Base-by-base conservation (phyloP, 2,329 filamentous ascomycete genomes). In the Podosphaera xanthii region DNA sequence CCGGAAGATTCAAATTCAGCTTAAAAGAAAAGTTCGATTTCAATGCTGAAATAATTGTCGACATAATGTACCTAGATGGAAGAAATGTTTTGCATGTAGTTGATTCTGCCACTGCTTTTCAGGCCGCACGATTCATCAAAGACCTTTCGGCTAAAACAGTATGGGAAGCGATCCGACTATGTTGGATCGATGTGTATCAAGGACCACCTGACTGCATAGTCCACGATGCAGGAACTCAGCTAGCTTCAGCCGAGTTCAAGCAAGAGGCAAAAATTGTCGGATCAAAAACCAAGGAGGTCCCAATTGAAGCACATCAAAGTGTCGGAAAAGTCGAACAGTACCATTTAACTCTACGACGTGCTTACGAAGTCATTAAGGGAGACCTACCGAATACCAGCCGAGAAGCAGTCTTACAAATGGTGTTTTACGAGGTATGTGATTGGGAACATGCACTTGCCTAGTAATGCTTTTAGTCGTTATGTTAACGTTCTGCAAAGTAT, bases 381-480 rank as follows among this genome's bases (percentile, higher is more conserved):
- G 54, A 63, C 44, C 12, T 62, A 9, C 46, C 12, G 0, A 54
- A 60, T 22, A 50, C 56, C 42, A 53, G 38, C 4, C 54, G 31
- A 34, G 44, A 61, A 9, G 46, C 58, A 49, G 34, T 44, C 8
- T 54, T 63, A 8, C 44, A 62, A 59, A 62, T n/a, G n/a, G n/a
- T n/a, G n/a, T n/a, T n/a, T n/a, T n/a, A n/a, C n/a, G n/a, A n/a
- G n/a, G n/a, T n/a, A n/a, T n/a, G n/a, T n/a, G n/a, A n/a, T n/a
- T n/a, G n/a, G n/a, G n/a, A n/a, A n/a, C n/a, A n/a, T n/a, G n/a
- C n/a, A n/a, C n/a, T n/a, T n/a, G n/a, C n/a, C n/a, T n/a, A n/a
- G n/a, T n/a, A n/a, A n/a, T n/a, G n/a, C n/a, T n/a, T n/a, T n/a
- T n/a, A n/a, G n/a, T n/a, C n/a, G n/a, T n/a, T n/a, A n/a, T n/a